Evolutionary conservation across 768 basidiomycete species (phyloP), one percentile per base, ranked within the genome.

Genomic region (Leucosporidium yakuticum): DNA sequence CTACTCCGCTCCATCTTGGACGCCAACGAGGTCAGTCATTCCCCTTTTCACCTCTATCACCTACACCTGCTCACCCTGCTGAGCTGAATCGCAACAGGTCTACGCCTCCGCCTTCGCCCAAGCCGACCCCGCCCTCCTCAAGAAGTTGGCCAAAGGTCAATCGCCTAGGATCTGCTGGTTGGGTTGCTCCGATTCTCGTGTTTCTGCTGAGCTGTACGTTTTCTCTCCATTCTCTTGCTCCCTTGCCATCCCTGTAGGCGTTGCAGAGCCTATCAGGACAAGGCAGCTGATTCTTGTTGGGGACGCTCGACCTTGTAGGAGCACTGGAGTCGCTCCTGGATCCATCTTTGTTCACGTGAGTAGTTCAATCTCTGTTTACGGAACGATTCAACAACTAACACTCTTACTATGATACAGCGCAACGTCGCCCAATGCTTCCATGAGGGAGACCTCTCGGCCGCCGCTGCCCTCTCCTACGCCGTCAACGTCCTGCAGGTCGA

Each of bases 281-380:
- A 32, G 21, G 36, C 25, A 12, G 21, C 39, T 34, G 21, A 39
- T 39, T 25, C 48, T 2, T 5, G 12, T 8, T 44, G 39, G 39
- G 39, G 39, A 44, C 14, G 6, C 12, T 3, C 39, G 39, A 7
- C 14, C 11, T 23, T 21, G 20, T 47, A 75, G 74, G 58, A 51
- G 64, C 12, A 75, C 74, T 21, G 75, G 75, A 15, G 74, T 74
- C 25, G 72, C 73, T 1, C 75, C 75, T 9, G 75, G 75, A 17
- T 70, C 71, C 53, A 73, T 76, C 65, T 76, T 76, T 48, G 75
- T 76, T 9, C 75, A 76, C 67, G 75, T 76, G 19, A 48, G 72
- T 57, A 14, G 19, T 7, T 20, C 19, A 21, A 2, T 25, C 39
- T 21, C 15, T 2, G 20, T 31, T 21, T 6, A n/a, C 39, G 2